Conservation (phyloP, 148 eudicot species). For the Rhododendron ferrugineum region DNA sequence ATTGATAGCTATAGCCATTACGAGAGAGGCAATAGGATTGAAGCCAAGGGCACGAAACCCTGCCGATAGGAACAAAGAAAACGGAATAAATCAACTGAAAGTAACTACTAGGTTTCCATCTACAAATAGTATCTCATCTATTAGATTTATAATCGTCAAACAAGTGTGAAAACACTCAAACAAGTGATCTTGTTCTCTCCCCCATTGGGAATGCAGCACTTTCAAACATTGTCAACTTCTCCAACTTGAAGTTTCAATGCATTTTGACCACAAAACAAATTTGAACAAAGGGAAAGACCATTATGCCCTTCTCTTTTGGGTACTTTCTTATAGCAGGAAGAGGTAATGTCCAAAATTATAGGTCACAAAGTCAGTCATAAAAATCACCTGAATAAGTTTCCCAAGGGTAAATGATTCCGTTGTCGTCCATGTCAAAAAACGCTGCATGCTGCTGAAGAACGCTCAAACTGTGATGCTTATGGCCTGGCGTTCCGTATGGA, state of each 20-base stretch:
- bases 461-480: constrained; percentile 36
- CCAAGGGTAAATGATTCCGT: constrained; percentile 76
- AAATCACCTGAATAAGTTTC: constrained; percentile 56
- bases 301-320: background rate
- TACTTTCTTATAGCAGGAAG: background rate
- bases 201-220: background rate
- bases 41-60: constrained; percentile 74
- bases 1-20: constrained; percentile 50
- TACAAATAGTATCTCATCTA: background rate
- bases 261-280: background rate
- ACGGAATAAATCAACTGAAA: background rate
- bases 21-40: constrained; percentile 42
- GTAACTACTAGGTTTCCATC: background rate
- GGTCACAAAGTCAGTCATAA: background rate
- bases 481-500: constrained; percentile 61
- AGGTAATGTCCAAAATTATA: background rate
- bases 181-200: background rate
- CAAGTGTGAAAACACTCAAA: background rate
- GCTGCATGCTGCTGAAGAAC: constrained; percentile 74
- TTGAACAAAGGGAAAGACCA: background rate
- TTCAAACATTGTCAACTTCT: background rate
- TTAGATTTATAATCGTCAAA: background rate
- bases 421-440: constrained; percentile 60
- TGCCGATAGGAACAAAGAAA: constrained; percentile 9
- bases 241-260: background rate